Evolutionary conservation across 495 filamentous ascomycete species (phyloP).

Genomic region (Cudoniella acicularis): DNA sequence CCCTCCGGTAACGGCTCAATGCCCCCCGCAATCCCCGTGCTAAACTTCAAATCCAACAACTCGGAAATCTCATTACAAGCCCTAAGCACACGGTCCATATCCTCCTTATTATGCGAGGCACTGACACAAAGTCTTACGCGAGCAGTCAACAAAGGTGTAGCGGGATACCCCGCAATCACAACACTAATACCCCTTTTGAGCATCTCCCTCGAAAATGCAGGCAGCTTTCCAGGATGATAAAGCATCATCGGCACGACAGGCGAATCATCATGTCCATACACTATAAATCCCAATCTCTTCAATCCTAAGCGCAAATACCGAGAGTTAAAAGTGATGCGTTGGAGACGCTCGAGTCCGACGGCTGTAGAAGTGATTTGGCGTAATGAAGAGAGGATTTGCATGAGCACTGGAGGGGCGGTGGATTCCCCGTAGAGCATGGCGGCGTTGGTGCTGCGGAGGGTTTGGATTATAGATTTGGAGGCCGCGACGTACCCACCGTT

Average conservation of each 20-base stretch:
- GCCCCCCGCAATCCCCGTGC: slow-evolving; percentile 88
- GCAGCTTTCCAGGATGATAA: slow-evolving; percentile 94
- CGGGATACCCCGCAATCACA: slow-evolving; percentile 93
- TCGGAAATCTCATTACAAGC: slow-evolving; percentile 91
- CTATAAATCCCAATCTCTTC: slow-evolving; percentile 92
- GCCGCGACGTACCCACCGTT: slow-evolving; percentile 94
- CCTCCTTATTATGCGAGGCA: slow-evolving; percentile 93
- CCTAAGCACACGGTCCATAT: slow-evolving; percentile 80
- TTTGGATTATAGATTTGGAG: slow-evolving; percentile 83
- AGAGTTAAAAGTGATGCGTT: slow-evolving; percentile 95
- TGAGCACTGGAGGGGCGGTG: slow-evolving; percentile 75
- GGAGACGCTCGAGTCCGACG: slow-evolving; percentile 82
- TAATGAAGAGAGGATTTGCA: slow-evolving; percentile 79
- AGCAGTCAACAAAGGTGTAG: slow-evolving; percentile 90
- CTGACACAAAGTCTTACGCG: slow-evolving; percentile 91
- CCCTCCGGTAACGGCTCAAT: slow-evolving; percentile 65
- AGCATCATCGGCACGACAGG: slow-evolving; percentile 90
- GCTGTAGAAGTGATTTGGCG: slow-evolving; percentile 83
- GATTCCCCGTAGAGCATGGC: slow-evolving; percentile 83
- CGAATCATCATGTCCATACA: slow-evolving; percentile 93
- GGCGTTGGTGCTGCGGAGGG: slow-evolving; percentile 77
- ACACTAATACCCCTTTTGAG: slow-evolving; percentile 93
- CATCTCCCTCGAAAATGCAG: slow-evolving; percentile 97
- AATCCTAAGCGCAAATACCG: slow-evolving; percentile 92
- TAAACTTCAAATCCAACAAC: slow-evolving; percentile 88